phyloP scores from a whole-genome alignment of 169 alveolate genomes.

The Plasmodium vivax region DNA sequence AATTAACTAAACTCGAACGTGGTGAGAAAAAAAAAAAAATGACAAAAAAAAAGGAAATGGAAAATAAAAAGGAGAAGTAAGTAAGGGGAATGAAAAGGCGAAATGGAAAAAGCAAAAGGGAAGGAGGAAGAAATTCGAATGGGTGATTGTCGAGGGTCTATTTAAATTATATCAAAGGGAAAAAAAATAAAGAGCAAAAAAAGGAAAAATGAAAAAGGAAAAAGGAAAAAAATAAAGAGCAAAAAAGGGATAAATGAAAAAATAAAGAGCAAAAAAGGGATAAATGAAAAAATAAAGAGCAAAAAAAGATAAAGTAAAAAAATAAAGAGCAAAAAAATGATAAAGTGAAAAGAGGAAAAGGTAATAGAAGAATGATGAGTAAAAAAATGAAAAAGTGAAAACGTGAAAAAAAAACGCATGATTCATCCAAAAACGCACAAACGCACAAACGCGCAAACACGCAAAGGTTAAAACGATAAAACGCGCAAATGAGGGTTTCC shows the following conservation, averaged over 20 bases:
- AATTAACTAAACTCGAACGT: not conserved
- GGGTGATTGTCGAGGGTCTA: not conserved
- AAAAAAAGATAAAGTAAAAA: not conserved
- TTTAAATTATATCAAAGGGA: not conserved
- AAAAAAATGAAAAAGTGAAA: not conserved
- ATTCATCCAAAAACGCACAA: not conserved
- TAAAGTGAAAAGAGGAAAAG: not conserved
- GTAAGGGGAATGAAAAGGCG: not conserved
- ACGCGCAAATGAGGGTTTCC: not conserved
- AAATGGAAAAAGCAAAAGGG: not conserved
- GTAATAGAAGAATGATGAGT: not conserved
- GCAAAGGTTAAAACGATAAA: not conserved
- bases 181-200: not conserved
- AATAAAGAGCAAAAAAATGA: not conserved
- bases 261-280: not conserved
- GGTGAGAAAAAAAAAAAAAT: not conserved
- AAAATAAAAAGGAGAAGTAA: not conserved
- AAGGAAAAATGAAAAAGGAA: not conserved
- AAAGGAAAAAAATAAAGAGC: not conserved
- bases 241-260: not conserved
- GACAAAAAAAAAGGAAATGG: not conserved
- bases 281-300: not conserved
- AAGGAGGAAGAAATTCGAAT: not conserved
- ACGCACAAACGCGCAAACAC: not conserved
- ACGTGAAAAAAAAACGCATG: not conserved